Evolutionary conservation across 495 filamentous ascomycete genomes (phyloP).

Genomic region (Tuber borchii): DNA sequence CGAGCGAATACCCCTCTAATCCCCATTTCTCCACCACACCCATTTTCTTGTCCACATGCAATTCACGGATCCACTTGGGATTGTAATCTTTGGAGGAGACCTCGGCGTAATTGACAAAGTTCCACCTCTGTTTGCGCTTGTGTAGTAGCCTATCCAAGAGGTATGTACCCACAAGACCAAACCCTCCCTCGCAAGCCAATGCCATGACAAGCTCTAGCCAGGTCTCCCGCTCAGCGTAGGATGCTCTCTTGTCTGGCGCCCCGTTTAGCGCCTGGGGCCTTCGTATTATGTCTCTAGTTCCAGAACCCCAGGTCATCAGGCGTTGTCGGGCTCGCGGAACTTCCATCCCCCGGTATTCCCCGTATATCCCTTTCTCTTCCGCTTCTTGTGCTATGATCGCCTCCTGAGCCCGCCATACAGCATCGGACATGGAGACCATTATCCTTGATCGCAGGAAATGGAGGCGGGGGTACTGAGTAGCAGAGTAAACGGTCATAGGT

Average conservation of each 20-base stretch:
- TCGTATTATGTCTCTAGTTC: constrained; percentile 17
- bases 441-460: constrained; percentile 24
- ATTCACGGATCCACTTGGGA: neutral
- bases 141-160: constrained; percentile 9
- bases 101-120: constrained; percentile 19
- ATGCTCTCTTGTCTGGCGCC: neutral
- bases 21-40: constrained; percentile 13
- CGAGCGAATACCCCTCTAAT: constrained; percentile 26
- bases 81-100: constrained; percentile 22
- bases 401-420: constrained; percentile 29
- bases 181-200: constrained; percentile 23
- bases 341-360: constrained; percentile 30
- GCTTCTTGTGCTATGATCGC: constrained; percentile 26
- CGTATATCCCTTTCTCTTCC: constrained; percentile 15
- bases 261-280: neutral
- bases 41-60: constrained; percentile 5
- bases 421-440: constrained; percentile 27
- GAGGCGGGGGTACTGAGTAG: constrained; percentile 23
- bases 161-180: constrained; percentile 17
- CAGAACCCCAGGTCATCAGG: constrained; percentile 24
- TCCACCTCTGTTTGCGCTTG: constrained; percentile 14
- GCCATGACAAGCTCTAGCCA: constrained; percentile 32
- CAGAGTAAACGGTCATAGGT: constrained; percentile 22
- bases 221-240: constrained; percentile 27
- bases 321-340: constrained; percentile 19